A percentile compares a stretch with the other conserved stretches of the same genome.
Evolutionary conservation across 208 protist genomes (phyloP).

Genomic region (Trypanosoma avium): DNA sequence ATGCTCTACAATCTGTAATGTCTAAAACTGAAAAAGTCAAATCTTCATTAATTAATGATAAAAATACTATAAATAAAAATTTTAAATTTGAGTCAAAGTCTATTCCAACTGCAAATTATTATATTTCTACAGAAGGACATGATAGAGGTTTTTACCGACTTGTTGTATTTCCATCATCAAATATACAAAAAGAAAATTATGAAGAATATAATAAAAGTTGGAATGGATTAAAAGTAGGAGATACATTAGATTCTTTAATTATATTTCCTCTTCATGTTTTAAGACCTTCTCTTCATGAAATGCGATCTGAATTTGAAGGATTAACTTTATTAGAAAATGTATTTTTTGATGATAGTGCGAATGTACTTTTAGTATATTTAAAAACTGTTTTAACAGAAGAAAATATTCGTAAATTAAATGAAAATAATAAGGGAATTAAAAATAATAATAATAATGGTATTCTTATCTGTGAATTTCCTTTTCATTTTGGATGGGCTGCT

Average conservation of each 20-base stretch:
- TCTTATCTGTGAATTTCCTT: slow-evolving; percentile 56
- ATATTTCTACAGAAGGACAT: slow-evolving; percentile 23
- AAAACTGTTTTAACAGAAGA: slow-evolving; percentile 43
- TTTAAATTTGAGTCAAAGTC: not conserved
- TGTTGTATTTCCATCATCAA: slow-evolving; percentile 12
- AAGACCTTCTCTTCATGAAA: slow-evolving; percentile 57
- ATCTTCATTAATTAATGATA: not conserved
- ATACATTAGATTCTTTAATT: slow-evolving; percentile 53
- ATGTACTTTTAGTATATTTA: slow-evolving; percentile 64
- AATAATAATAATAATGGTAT: slow-evolving; percentile 1
- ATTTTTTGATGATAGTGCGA: slow-evolving; percentile 56
- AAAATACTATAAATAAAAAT: not conserved
- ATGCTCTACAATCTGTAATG: slow-evolving; percentile 5
- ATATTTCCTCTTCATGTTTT: slow-evolving; percentile 75
- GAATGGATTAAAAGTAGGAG: slow-evolving; percentile 35
- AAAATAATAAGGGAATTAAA: not conserved
- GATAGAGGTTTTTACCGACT: slow-evolving; percentile 27
- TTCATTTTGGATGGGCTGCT: slow-evolving; percentile 65
- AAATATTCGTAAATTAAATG: slow-evolving; percentile 21
- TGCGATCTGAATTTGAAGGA: slow-evolving; percentile 45
- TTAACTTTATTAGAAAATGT: slow-evolving; percentile 43
- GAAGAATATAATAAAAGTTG: not conserved
- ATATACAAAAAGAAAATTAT: not conserved
- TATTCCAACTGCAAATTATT: slow-evolving; percentile 22
- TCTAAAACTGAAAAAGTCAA: not conserved